Percentiles rank a stretch among this genome's conserved stretches.
Evolutionary conservation across 176 grass and related monocot genomes (phyloP).

Genomic region (Tuctoria greenei): DNA sequence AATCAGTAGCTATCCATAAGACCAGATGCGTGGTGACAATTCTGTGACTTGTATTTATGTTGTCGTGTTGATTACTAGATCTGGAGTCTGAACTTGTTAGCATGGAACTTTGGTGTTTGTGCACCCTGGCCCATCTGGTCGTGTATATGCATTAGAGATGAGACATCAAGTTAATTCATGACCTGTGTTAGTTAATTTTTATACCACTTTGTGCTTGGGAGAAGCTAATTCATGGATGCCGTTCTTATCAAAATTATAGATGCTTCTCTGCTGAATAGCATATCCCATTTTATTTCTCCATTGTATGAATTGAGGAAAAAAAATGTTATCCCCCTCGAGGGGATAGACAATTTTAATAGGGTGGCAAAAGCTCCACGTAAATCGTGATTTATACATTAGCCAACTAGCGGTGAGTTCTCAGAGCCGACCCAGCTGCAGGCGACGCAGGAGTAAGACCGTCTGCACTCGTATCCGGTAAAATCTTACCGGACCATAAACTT

Average conservation of each 20-base stretch:
- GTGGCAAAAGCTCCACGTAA: too few relatives aligned
- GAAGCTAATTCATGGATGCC: not conserved
- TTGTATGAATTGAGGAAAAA: too few relatives aligned
- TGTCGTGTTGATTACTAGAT: slow-evolving; percentile 27
- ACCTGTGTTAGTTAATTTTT: not conserved
- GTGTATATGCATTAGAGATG: slow-evolving; percentile 54
- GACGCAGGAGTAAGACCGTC: too few relatives aligned
- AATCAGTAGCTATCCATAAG: slow-evolving; percentile 1
- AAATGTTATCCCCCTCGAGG: too few relatives aligned
- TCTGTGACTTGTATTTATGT: slow-evolving; percentile 59
- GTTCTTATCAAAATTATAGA: not conserved
- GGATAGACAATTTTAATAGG: too few relatives aligned
- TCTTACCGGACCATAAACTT: too few relatives aligned
- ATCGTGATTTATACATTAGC: too few relatives aligned
- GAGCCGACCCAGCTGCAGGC: too few relatives aligned
- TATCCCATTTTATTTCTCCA: not conserved
- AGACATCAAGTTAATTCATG: slow-evolving; percentile 1
- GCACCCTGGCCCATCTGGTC: not conserved
- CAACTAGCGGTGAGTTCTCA: too few relatives aligned
- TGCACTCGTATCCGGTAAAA: too few relatives aligned
- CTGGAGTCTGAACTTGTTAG: slow-evolving; percentile 1
- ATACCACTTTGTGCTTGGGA: not conserved
- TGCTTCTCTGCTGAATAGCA: not conserved
- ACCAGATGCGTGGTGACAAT: slow-evolving; percentile 35
- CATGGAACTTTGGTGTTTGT: slow-evolving; percentile 30